A percentile compares a stretch with the other conserved stretches of the same genome.
phyloP scores from a whole-genome alignment of 1,284 basidiomycete species.

The Trametes hirsuta region DNA sequence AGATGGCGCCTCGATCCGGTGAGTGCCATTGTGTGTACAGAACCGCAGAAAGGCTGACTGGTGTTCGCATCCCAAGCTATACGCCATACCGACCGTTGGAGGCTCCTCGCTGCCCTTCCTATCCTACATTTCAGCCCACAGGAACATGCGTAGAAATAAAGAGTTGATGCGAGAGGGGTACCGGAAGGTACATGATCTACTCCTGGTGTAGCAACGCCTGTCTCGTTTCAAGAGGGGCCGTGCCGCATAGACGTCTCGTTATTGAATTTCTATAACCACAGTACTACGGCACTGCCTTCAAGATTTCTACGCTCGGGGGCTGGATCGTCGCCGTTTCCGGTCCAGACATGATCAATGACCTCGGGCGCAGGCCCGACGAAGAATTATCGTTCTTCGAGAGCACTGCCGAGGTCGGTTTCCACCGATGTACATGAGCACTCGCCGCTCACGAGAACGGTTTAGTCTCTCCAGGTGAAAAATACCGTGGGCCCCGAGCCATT shows the following conservation, averaged over 20 bases:
- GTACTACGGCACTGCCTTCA: slow-evolving; percentile 28
- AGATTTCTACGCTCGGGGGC: slow-evolving; percentile 39
- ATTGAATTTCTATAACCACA: not conserved
- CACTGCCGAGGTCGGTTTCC: slow-evolving; percentile 31
- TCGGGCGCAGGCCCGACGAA: slow-evolving; percentile 35
- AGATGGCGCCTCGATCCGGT: not conserved
- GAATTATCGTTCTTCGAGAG: slow-evolving; percentile 33
- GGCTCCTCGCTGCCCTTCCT: slow-evolving; percentile 26
- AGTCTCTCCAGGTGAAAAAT: not conserved
- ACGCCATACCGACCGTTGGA: slow-evolving; percentile 35
- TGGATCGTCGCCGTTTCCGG: slow-evolving; percentile 36
- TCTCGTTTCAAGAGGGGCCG: too few relatives aligned
- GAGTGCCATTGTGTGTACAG: not conserved
- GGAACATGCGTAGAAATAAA: slow-evolving; percentile 19
- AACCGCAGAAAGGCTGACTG: not conserved
- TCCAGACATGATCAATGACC: slow-evolving; percentile 32
- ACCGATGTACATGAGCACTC: not conserved
- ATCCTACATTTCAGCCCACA: slow-evolving; percentile 31
- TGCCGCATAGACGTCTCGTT: too few relatives aligned
- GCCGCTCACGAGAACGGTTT: not conserved
- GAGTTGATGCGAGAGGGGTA: slow-evolving; percentile 33
- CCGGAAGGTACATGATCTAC: slow-evolving; percentile 26
- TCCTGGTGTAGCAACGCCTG: too few relatives aligned
- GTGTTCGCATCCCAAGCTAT: slow-evolving; percentile 1
- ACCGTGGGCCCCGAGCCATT: not conserved